phyloP scores from a whole-genome alignment of 331 rosid species.

The Saraca asoca region DNA sequence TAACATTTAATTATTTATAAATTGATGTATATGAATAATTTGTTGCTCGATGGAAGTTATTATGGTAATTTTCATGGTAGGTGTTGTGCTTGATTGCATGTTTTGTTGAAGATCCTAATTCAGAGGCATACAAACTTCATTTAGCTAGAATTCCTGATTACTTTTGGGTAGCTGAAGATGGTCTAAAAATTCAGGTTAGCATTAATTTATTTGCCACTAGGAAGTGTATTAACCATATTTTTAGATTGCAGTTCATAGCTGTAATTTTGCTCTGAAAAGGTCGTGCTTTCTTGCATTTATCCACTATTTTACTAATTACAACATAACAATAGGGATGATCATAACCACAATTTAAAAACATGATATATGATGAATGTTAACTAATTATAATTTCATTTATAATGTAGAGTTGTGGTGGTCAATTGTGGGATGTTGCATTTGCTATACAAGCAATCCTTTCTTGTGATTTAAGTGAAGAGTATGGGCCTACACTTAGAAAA shows the following conservation, averaged over 20 bases:
- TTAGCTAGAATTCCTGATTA: slow-evolving; percentile 56
- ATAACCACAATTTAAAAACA: too few species aligned
- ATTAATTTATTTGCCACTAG: background rate
- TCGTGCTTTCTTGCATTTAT: too few species aligned
- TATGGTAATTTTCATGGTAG: slow-evolving; percentile 25
- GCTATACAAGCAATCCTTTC: slow-evolving; percentile 60
- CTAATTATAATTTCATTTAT: too few species aligned
- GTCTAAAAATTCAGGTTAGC: slow-evolving; percentile 44
- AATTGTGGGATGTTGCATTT: slow-evolving; percentile 58
- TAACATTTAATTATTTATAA: too few species aligned
- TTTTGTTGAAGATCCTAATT: slow-evolving; percentile 64
- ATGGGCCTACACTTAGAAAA: slow-evolving; percentile 53
- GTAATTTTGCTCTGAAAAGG: too few species aligned
- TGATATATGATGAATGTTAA: too few species aligned
- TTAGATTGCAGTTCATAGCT: too few species aligned
- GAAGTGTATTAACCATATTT: too few species aligned
- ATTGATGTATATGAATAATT: too few species aligned
- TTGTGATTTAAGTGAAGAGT: slow-evolving; percentile 53
- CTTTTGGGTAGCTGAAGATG: slow-evolving; percentile 50
- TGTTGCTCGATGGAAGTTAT: too few species aligned
- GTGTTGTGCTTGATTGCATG: slow-evolving; percentile 53
- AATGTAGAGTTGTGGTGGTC: slow-evolving; percentile 53
- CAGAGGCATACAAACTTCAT: slow-evolving; percentile 58
- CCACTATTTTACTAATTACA: too few species aligned
- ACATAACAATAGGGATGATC: too few species aligned